Percentiles rank a stretch among this genome's conserved stretches.
phyloP scores from a whole-genome alignment of 176 grass and related monocot species.

The Musa acuminata region DNA sequence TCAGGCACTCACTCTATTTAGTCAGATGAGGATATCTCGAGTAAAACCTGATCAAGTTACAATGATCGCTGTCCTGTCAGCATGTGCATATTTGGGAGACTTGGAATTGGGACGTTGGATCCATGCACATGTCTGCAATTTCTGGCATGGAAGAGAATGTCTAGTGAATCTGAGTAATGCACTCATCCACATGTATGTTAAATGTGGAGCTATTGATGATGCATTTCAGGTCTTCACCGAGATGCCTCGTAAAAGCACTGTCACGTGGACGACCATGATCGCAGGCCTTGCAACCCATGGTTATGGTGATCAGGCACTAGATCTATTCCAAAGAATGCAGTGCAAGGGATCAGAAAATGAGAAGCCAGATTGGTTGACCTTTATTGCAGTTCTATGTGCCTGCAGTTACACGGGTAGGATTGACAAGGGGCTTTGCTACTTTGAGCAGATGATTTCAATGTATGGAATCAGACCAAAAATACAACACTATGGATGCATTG shows the following conservation, averaged over 20 bases:
- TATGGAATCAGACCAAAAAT: slow-evolving; percentile 48
- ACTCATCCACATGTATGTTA: slow-evolving; percentile 55
- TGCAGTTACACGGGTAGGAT: slow-evolving; percentile 42
- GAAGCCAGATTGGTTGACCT: slow-evolving; percentile 34
- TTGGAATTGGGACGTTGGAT: slow-evolving; percentile 51
- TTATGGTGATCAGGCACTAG: slow-evolving; percentile 33
- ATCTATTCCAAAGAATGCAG: slow-evolving; percentile 42
- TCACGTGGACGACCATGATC: slow-evolving; percentile 73
- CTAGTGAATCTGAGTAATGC: slow-evolving; percentile 43
- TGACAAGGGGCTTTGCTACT: slow-evolving; percentile 36
- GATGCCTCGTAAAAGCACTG: slow-evolving; percentile 44
- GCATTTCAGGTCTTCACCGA: slow-evolving; percentile 33
- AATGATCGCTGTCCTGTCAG: slow-evolving; percentile 36
- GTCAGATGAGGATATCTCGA: slow-evolving; percentile 33
- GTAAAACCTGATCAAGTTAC: slow-evolving; percentile 40
- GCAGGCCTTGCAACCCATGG: slow-evolving; percentile 46
- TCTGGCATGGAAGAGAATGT: background rate
- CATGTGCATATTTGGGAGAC: slow-evolving; percentile 38
- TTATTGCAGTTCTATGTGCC: slow-evolving; percentile 40
- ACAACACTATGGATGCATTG: slow-evolving; percentile 63
- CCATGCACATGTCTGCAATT: slow-evolving; percentile 21
- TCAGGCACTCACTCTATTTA: slow-evolving; percentile 41
- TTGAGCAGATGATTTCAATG: slow-evolving; percentile 40
- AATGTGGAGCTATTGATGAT: slow-evolving; percentile 44
- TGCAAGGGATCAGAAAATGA: background rate